Evolutionary conservation across 2,329 filamentous ascomycete genomes (phyloP), one percentile per base, ranked within the genome.

Genomic region (Arthrobotrys entomopaga): DNA sequence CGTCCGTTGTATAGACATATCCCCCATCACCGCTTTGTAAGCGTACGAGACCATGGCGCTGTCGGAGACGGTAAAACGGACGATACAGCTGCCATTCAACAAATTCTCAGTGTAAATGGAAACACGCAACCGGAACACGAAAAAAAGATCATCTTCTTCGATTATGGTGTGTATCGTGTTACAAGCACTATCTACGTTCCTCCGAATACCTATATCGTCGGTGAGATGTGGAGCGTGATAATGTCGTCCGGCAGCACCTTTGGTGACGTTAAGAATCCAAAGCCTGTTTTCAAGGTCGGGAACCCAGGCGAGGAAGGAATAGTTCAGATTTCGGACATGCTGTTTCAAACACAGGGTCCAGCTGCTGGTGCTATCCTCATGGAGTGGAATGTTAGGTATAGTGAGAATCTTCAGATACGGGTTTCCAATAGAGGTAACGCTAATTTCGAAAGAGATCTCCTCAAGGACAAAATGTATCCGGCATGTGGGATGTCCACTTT

Each of bases 401-500:
- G 11, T n/a, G 3, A 15, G 16, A 13, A 46, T 60, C 13, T 19
- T 1, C 43, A 60, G 2, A 77, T 46, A 26, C 82, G 10, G 29
- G 24, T 15, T 46, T 46, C 16, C 16, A 19, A n/a, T 48, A 15
- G 8, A 8, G 19, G 15, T 6, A 13, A 4, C 8, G 63, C 60
- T 70, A 60, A 70, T 80, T 83, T 93, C 16, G 85, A 84, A 69
- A 64, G 84, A 15, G 79, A 81, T 3, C 79, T 79, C 65, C 83
- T 93, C 19, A 85, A 84, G 61, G 84, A 8, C 78, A 76, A 77
- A 29, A 70, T 61, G 20, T 78, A 52, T 52, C 83, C 2, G 88
- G 86, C 13, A 84, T 90, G 80, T 99, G 93, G 91, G 95, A 99
- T 80, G 89, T 93, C 16, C 95, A 99, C 84, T 90, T 95, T 83